Evolutionary conservation across 495 filamentous ascomycete genomes (phyloP), one percentile per base, ranked within the genome.

Genomic region (Platismatia glauca): DNA sequence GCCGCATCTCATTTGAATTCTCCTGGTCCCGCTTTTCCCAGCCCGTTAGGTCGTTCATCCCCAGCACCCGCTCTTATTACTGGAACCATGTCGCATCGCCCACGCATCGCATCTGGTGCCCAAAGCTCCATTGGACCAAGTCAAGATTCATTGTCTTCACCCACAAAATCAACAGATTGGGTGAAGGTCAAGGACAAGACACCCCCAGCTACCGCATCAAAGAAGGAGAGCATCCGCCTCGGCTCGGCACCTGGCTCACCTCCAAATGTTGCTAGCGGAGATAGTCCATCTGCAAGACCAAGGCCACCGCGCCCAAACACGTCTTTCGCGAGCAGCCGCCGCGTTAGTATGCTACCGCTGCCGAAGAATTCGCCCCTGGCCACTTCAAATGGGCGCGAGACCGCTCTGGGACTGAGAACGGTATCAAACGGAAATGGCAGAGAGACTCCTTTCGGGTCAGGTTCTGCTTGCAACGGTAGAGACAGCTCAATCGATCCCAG

Each of bases 321-420:
- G 0, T 66, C 79, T 7, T 67, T 82, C 5, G 77, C 76, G 20
- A 68, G 67, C 24, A 78, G 72, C 55, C 75, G 78, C n/a, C 77
- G 81, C 24, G 72, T 70, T 50, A 83, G 81, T 70, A 68, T 82
- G 55, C 70, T 82, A 20, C 79, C 79, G 24, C 39, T 79, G 55
- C 75, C 75, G 3, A 78, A 71, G 59, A 60, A 52, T 27, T 71
- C 71, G 22, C 61, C 57, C 3, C 24, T 43, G 22, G 34, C 61
- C 7, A 24, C 24, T 33, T n/a, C 60, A 3, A 55, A 63, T 22
- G 61, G 55, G 15, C 44, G 61, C 12, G 53, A 57, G 31, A 63
- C 35, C 24, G 56, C 61, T 38, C 16, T 63, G 34, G 61, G 61
- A 24, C 15, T 61, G n/a, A 55, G 50, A 20, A 39, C 50, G n/a